Conservation (phyloP, 768 basidiomycete species). For the Amyloporia xantha region DNA sequence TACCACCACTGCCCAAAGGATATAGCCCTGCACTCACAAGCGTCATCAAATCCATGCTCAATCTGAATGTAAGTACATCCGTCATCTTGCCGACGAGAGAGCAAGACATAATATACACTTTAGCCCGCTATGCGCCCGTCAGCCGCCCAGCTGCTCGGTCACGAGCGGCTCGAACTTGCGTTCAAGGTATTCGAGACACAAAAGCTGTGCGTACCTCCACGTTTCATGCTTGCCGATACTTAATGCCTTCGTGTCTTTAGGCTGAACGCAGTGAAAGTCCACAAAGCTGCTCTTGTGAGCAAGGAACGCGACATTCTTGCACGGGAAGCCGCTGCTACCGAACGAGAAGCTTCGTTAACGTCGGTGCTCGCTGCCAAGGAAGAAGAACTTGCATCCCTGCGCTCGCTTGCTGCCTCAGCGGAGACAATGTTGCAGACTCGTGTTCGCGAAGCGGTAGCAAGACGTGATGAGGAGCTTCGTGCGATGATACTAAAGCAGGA, state of each 20-base stretch:
- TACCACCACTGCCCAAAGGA: slow-evolving; percentile 80
- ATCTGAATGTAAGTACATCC: slow-evolving; percentile 61
- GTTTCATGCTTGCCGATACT: background rate
- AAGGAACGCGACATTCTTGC: slow-evolving; percentile 60
- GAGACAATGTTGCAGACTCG: slow-evolving; percentile 34
- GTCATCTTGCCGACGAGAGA: too few relatives aligned
- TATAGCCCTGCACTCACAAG: slow-evolving; percentile 67
- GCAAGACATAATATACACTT: too few relatives aligned
- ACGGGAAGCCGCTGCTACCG: slow-evolving; percentile 48
- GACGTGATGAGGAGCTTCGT: slow-evolving; percentile 65
- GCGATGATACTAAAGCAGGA: slow-evolving; percentile 59
- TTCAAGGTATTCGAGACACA: slow-evolving; percentile 71
- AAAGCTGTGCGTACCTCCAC: slow-evolving; percentile 52
- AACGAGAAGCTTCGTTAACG: slow-evolving; percentile 48
- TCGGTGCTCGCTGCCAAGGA: slow-evolving; percentile 51
- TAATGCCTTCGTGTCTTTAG: slow-evolving; percentile 33
- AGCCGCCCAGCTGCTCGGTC: slow-evolving; percentile 71
- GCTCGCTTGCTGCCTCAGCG: slow-evolving; percentile 29
- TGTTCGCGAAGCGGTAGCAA: slow-evolving; percentile 47
- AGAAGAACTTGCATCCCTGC: slow-evolving; percentile 43
- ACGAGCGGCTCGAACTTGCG: slow-evolving; percentile 67
- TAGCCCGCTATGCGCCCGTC: slow-evolving; percentile 87
- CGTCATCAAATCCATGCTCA: slow-evolving; percentile 86
- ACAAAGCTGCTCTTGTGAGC: slow-evolving; percentile 46
- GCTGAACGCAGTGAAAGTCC: slow-evolving; percentile 56